Evolutionary conservation across 2,329 filamentous ascomycete genomes (phyloP), one percentile per base, ranked within the genome.

Genomic region (Aspergillus melleus): DNA sequence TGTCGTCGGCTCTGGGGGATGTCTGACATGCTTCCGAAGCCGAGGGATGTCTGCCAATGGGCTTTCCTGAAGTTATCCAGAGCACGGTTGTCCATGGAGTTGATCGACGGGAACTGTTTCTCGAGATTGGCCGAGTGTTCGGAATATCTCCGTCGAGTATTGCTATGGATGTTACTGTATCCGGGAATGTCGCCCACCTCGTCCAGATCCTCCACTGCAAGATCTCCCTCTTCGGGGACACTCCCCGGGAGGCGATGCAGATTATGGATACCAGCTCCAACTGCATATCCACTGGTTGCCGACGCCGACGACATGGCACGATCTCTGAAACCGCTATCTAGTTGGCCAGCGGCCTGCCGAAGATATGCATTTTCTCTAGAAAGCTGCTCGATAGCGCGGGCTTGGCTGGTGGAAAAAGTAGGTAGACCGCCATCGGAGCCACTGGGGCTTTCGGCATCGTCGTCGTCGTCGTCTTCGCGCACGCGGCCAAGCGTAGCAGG

Each of bases 1-100:
- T 83, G 80, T 20, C 80, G 79, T 42, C 80, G 78, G 63, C 80
- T 82, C 63, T 82, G 80, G 30, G 80, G 76, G 24, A 77, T 70
- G 61, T 82, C 80, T 36, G 73, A 67, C 49, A 79, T 70, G 56
- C 78, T 72, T 26, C 79, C 77, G 66, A 82, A 82, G 12, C 79
- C 80, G 29, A 82, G 75, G 4, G 79, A 80, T 16, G 79, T 81
- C 62, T 82, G 80, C 80, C 80, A 83, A 57, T 82, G 79, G 49
- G 76, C 77, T 66, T 79, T 80, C 57, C 77, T 77, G 52, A 79
- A 70, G 66, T 74, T 79, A 14, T 81, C 80, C 16, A 81, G 64
- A 11, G 73, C 71, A 57, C 78, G 76, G 57, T 79, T 78, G 56
- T 81, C 79, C 32, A 76, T 62, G 12, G 76, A 65, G 36, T 68